Conservation (phyloP, 2,329 filamentous ascomycete genomes). For the Colletotrichum sp. region DNA sequence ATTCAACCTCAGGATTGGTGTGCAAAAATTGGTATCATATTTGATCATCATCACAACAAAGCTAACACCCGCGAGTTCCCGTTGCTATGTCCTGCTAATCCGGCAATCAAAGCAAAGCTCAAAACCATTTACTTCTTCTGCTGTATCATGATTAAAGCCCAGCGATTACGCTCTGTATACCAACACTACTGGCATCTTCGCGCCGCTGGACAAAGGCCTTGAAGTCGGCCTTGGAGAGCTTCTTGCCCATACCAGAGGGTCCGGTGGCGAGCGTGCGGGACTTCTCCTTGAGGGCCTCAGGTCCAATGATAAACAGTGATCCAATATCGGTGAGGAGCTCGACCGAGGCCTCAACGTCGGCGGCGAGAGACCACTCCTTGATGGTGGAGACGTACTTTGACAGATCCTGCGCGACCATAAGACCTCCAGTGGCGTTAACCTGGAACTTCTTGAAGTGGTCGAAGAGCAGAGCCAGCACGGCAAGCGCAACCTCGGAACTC, state of each 20-base stretch:
- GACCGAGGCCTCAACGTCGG: conserved; percentile 71
- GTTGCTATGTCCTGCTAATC: background rate
- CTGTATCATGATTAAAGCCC: conserved; percentile 47
- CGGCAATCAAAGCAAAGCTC: background rate
- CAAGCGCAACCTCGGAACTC: conserved; percentile 81
- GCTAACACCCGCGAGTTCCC: background rate
- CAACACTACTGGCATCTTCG: conserved; percentile 81
- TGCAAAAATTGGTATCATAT: conserved; percentile 14
- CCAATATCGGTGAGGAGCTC: conserved; percentile 93
- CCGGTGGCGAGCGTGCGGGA: conserved; percentile 61
- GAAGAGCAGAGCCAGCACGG: conserved; percentile 78
- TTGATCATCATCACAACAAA: background rate
- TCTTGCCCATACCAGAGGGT: conserved; percentile 51
- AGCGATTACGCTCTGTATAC: conserved; percentile 83
- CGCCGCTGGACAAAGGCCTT: conserved; percentile 84
- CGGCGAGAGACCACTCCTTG: conserved; percentile 78
- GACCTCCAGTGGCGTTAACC: conserved; percentile 89
- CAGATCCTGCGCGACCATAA: conserved; percentile 97
- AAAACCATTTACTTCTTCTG: background rate
- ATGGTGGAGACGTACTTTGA: conserved; percentile 90
- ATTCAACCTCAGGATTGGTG: background rate
- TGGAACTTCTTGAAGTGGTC: conserved; percentile 95
- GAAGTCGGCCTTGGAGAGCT: conserved; percentile 72
- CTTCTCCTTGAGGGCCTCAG: conserved; percentile 76
- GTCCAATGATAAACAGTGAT: conserved; percentile 92